Evolutionary conservation across 2,329 filamentous ascomycete species (phyloP), one percentile per base, ranked within the genome.

Genomic region (Chrysosphaeria jannelii): DNA sequence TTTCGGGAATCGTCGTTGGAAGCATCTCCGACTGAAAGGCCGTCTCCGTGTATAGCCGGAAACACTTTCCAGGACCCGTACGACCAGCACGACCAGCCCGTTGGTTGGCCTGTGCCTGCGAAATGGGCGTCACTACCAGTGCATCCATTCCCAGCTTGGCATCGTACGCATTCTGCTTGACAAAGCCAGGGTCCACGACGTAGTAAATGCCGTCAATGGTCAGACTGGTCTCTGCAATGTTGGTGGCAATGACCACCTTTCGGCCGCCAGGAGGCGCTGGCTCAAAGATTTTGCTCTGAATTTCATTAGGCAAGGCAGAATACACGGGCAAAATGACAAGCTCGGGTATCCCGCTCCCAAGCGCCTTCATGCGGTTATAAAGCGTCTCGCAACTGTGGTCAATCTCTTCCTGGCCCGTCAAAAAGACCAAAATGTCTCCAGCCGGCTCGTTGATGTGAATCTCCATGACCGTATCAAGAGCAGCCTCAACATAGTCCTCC

Each of bases 161-260:
- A 38, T 97, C 81, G 39, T 91, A 97, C 2, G 75, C 79, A 34
- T 85, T 91, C 39, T 93, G 79, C 48, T 97, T 97, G 29, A 91
- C 81, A 34, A 93, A 97, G 2, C 85, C 85, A 3, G 85, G 79
- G 36, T 97, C 85, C 10, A 97, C 67, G 10, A 97, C 88, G 38
- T 89, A 93, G 47, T 81, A 91, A 33, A 97, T 90, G 23, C 81
- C 72, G 39, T 97, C 85, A 32, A 97, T 93, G 0, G 85, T 97
- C 38, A 97, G 85, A 25, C 76, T 90, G 0, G 85, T 97, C 40
- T 97, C 85, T 1, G 85, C 85, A 37, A 97, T 97, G 35, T 97
- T 97, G 17, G 85, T 97, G 3, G 85, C 85, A 39, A 97, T 89
- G 28, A 97, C 76, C 2, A 93, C 78, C 44, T 97, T 97, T 26